These are phyloP conservation scores for Salvia splendens DNA, from an alignment of 257 asterid genomes.

Conservation along the genomic window DNA sequence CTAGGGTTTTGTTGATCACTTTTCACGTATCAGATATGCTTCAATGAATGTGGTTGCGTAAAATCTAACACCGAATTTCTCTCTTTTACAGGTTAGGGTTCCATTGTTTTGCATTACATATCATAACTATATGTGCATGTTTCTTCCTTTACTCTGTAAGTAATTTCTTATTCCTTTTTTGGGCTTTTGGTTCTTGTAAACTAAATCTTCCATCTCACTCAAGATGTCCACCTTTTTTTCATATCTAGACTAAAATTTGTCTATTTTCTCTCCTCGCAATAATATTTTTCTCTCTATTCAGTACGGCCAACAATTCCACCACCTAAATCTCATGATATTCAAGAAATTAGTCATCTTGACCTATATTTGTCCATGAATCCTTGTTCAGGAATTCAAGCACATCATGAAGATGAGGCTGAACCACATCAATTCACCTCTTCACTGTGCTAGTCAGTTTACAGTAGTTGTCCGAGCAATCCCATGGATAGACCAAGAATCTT, in stretches of 20 bases:
- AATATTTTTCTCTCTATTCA: no score
- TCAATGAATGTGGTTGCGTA: no score
- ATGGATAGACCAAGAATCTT: conserved; percentile 68
- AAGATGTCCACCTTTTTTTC: no score
- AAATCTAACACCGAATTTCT: background rate
- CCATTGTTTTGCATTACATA: conserved; percentile 79
- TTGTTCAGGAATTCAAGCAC: conserved; percentile 74
- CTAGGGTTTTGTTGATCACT: conserved; percentile 4
- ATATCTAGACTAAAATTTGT: no score
- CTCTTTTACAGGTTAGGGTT: conserved; percentile 85
- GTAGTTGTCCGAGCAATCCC: conserved; percentile 95
- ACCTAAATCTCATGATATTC: no score
- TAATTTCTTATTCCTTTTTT: background rate
- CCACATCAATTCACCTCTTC: conserved; percentile 61
- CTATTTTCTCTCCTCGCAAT: no score
- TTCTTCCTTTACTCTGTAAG: conserved; percentile 87
- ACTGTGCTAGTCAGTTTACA: conserved; percentile 75
- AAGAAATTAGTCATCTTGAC: background rate
- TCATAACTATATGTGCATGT: conserved; percentile 70
- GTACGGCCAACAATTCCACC: background rate
- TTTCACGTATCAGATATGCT: background rate
- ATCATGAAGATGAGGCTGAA: conserved; percentile 73
- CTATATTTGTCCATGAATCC: background rate
- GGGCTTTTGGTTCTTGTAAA: no score
- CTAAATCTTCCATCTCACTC: no score